These are phyloP conservation scores for Fusarium siculi DNA, from an alignment of 2,329 filamentous ascomycete species.

Conservation along the genomic window DNA sequence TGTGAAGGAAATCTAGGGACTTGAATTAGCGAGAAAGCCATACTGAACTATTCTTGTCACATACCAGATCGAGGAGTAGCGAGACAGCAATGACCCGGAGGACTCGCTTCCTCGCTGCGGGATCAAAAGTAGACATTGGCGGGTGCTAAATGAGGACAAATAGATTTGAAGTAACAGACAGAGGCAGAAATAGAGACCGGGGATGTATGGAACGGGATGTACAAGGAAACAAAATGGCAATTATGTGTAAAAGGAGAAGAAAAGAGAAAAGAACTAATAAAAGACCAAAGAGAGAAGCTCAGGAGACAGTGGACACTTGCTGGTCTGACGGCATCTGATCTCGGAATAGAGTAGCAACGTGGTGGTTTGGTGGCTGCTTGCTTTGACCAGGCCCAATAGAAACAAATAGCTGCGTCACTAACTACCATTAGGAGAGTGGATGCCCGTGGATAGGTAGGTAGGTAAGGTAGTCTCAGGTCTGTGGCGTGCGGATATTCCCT, in stretches of 20 bases:
- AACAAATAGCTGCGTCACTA: slow-evolving; percentile 13
- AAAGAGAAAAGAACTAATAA: background rate
- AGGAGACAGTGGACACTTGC: slow-evolving; percentile 38
- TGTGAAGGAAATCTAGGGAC: slow-evolving; percentile 89
- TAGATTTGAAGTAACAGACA: background rate
- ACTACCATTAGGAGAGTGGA: background rate
- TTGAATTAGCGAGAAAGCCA: slow-evolving; percentile 8
- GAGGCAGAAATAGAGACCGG: background rate
- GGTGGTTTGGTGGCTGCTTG: slow-evolving; percentile 33
- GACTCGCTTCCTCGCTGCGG: slow-evolving; percentile 77
- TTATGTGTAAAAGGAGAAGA: background rate
- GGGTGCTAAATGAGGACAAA: slow-evolving; percentile 13
- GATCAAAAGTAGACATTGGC: slow-evolving; percentile 59
- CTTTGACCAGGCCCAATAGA: slow-evolving; percentile 20
- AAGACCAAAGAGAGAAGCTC: slow-evolving; percentile 18
- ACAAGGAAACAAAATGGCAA: background rate
- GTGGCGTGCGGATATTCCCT: slow-evolving; percentile 28
- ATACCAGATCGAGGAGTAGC: slow-evolving; percentile 87
- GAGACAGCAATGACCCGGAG: slow-evolving; percentile 90
- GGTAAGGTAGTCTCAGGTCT: slow-evolving; percentile 18
- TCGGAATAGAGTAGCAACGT: slow-evolving; percentile 21
- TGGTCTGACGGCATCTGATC: slow-evolving; percentile 33
- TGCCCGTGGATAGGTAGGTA: background rate
- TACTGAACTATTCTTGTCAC: background rate
- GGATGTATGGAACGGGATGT: background rate